Conservation (phyloP, 108 stramenopile species). For the Discostella stelligeroides region DNA sequence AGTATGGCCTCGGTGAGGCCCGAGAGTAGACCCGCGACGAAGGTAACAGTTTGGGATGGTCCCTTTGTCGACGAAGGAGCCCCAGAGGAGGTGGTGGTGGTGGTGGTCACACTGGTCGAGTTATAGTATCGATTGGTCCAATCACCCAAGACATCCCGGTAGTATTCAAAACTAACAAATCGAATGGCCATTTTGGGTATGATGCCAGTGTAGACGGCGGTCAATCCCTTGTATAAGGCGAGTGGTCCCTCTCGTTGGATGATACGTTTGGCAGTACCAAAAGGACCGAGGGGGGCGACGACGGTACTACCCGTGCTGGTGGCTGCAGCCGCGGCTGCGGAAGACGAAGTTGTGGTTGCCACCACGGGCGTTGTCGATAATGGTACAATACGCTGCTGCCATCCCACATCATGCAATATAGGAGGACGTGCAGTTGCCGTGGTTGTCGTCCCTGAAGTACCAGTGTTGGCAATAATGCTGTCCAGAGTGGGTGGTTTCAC, state of each 20-base stretch:
- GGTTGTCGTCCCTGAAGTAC: not conserved
- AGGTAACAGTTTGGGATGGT: constrained; percentile 54
- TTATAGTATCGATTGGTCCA: constrained; percentile 22
- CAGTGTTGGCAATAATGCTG: too few species aligned
- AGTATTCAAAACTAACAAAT: constrained; percentile 94
- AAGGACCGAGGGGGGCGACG: constrained; percentile 67
- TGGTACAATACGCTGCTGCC: constrained; percentile 36
- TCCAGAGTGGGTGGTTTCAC: constrained; percentile 28
- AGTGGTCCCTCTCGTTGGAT: constrained; percentile 90
- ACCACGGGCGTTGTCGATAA: constrained; percentile 25
- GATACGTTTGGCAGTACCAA: constrained; percentile 86
- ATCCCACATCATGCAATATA: constrained; percentile 39
- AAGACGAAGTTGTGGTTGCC: not conserved
- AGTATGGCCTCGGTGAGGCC: constrained; percentile 92
- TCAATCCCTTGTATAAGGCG: constrained; percentile 97
- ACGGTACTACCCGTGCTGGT: constrained; percentile 30
- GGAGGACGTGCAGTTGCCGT: not conserved
- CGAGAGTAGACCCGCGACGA: constrained; percentile 86
- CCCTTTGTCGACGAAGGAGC: constrained; percentile 6
- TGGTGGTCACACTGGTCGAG: too few species aligned
- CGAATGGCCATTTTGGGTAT: constrained; percentile 98
- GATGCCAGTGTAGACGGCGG: constrained; percentile 94
- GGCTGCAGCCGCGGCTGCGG: constrained; percentile 15
- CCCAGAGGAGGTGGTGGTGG: constrained; percentile 10
- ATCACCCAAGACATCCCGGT: constrained; percentile 44